A percentile compares a stretch with the other conserved stretches of the same genome.
Evolutionary conservation across 202 grass and related monocot species (phyloP).

Genomic region (Panicum hallii): DNA sequence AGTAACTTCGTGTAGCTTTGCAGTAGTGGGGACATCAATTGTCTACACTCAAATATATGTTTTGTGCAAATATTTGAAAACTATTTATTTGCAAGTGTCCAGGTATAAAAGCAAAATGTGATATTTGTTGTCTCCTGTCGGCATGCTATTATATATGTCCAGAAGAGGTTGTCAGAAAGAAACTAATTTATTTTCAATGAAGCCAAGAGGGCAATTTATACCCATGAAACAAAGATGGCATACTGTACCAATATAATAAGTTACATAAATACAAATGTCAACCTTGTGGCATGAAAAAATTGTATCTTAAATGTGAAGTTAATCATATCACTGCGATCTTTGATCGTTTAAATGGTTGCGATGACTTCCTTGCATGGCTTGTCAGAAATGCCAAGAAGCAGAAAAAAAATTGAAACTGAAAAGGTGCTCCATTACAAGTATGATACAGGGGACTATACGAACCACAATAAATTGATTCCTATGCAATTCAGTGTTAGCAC

Average conservation of each 20-base stretch:
- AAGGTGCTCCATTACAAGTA: conserved; percentile 43
- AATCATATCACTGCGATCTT: conserved; percentile 51
- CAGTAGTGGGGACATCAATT: not conserved
- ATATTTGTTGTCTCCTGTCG: not conserved
- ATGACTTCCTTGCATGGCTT: conserved; percentile 44
- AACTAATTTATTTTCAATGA: conserved; percentile 7
- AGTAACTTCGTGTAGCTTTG: not conserved
- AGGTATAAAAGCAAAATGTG: not conserved
- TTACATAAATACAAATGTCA: conserved; percentile 35
- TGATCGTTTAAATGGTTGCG: conserved; percentile 50
- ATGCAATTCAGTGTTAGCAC: conserved; percentile 49
- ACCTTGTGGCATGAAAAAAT: conserved; percentile 3
- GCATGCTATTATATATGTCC: not conserved
- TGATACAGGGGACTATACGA: conserved; percentile 41
- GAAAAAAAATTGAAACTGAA: conserved; percentile 28
- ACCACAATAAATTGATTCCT: conserved; percentile 42
- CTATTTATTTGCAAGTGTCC: not conserved
- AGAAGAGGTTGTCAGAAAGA: not conserved
- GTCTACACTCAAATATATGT: not conserved
- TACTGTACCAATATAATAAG: not conserved
- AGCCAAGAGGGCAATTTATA: not conserved
- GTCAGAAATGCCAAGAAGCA: conserved; percentile 41
- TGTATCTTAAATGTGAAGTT: conserved; percentile 22
- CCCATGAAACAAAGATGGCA: conserved; percentile 11
- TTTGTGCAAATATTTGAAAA: not conserved